These are phyloP conservation scores for Suillus fuscotomentosus DNA, from an alignment of 768 basidiomycete species.

Conservation along the genomic window DNA sequence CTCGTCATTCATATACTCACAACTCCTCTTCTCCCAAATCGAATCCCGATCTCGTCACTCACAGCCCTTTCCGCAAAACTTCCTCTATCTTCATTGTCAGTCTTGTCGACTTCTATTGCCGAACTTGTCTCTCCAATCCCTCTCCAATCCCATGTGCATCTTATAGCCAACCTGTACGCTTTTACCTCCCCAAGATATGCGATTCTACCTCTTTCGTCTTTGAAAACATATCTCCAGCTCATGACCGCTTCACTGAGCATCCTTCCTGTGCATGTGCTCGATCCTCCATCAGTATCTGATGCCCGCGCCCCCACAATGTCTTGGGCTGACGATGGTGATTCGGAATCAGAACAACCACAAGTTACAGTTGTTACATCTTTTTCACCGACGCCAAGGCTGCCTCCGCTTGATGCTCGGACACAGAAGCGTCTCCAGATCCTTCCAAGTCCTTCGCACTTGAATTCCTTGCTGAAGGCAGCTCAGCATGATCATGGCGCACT, in stretches of 20 bases:
- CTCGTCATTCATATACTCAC: slow-evolving; percentile 61
- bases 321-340: slow-evolving; percentile 36
- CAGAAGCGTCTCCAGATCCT: slow-evolving; percentile 62
- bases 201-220: slow-evolving; percentile 40
- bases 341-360: slow-evolving; percentile 34
- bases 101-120: slow-evolving; percentile 28
- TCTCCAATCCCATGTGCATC: slow-evolving; percentile 44
- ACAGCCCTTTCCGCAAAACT: slow-evolving; percentile 63
- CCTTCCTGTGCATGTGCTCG: slow-evolving; percentile 53
- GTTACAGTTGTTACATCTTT: slow-evolving; percentile 41
- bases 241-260: slow-evolving; percentile 48
- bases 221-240: slow-evolving; percentile 55
- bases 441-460: slow-evolving; percentile 50
- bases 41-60: slow-evolving; percentile 59
- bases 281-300: slow-evolving; percentile 35
- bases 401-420: slow-evolving; percentile 56
- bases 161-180: slow-evolving; percentile 69
- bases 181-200: slow-evolving; percentile 65
- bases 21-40: slow-evolving; percentile 77
- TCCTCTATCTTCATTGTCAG: slow-evolving; percentile 46
- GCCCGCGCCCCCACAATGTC: slow-evolving; percentile 9
- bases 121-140: slow-evolving; percentile 32
- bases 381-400: slow-evolving; percentile 26
- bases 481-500: slow-evolving; percentile 40
- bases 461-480: slow-evolving; percentile 46